A percentile compares a stretch with the other conserved stretches of the same genome.
phyloP scores from a whole-genome alignment of 768 basidiomycete genomes.

The Lentinula guzmanii region DNA sequence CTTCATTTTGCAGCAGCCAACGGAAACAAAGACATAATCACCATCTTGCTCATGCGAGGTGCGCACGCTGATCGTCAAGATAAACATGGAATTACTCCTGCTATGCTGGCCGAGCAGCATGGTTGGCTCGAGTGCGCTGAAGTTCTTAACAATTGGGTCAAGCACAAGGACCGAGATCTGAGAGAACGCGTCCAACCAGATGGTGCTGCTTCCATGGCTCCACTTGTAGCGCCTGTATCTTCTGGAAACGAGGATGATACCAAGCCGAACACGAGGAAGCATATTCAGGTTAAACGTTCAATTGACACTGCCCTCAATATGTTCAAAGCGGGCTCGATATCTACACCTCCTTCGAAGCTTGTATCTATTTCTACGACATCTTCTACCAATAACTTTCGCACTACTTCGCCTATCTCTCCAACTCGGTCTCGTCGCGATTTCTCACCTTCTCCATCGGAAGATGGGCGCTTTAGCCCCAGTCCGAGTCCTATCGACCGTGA shows the following conservation, averaged over 20 bases:
- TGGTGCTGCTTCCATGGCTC: conserved; percentile 13
- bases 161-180: conserved; percentile 57
- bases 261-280: conserved; percentile 32
- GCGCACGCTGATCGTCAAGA: conserved; percentile 79
- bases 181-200: conserved; percentile 40
- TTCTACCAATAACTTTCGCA: background rate
- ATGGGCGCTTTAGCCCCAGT: conserved; percentile 15
- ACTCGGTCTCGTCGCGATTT: conserved; percentile 38
- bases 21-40: conserved; percentile 75
- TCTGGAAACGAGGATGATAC: conserved; percentile 14
- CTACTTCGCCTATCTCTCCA: conserved; percentile 29
- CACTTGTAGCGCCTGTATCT: conserved; percentile 15
- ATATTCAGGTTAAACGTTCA: conserved; percentile 70
- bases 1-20: conserved; percentile 97
- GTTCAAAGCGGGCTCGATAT: conserved; percentile 27
- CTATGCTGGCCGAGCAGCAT: conserved; percentile 73
- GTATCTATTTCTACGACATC: conserved; percentile 10
- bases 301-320: conserved; percentile 67
- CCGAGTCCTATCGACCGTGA: conserved; percentile 22
- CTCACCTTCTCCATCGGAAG: conserved; percentile 27
- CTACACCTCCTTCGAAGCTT: conserved; percentile 24
- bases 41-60: conserved; percentile 76
- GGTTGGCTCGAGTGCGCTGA: conserved; percentile 78
- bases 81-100: conserved; percentile 89
- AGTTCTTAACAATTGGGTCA: conserved; percentile 60